Base-by-base conservation (phyloP, 2,329 filamentous ascomycete species). In the Nemania abortiva region DNA sequence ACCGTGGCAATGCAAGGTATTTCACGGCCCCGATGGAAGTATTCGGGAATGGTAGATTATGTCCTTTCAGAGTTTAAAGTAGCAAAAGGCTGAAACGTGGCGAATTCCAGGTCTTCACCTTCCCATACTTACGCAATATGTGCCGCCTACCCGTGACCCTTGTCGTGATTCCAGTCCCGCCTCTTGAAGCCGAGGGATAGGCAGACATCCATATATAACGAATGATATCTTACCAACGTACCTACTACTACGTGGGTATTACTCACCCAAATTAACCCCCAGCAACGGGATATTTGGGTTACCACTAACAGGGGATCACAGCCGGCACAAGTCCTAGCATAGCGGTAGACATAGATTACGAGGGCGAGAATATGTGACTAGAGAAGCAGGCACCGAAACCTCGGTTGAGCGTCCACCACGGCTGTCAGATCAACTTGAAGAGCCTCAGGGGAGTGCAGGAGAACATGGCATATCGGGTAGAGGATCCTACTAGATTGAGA, bases 351-450 rank as follows among this genome's bases (percentile, higher is more conserved):
- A 27, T 27, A 27, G 24, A 5, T 5, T 27, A 27, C 24, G 24
- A 27, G 24, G 5, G 2, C 5, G 24, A 27, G 24, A 27, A 27
- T 27, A 2, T 2, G 5, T 27, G 24, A 27, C 5, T 27, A 27
- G 24, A 27, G 88, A 95, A 93, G 82, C 95, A 91, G 18, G 90
- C 90, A 73, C 92, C 93, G 29, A 94, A 86, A 78, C 95, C 92
- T 72, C 93, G 89, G 82, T 90, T 88, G 66, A 96, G 86, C 1
- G 89, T 89, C 82, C 97, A 97, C 66, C 66, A 96, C 92, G 54
- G 92, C 87, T 75, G 87, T 91, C 57, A 97, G 88, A 82, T 97
- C 97, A 57, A 97, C 91, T 84, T 97, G 92, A 22, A 97, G 64
- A 13, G 74, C 73, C 76, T 87, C 11, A 11, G 15, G 39, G 6